Conservation (phyloP, 2,329 filamentous ascomycete species). For the Pleoardoris graminearum region DNA sequence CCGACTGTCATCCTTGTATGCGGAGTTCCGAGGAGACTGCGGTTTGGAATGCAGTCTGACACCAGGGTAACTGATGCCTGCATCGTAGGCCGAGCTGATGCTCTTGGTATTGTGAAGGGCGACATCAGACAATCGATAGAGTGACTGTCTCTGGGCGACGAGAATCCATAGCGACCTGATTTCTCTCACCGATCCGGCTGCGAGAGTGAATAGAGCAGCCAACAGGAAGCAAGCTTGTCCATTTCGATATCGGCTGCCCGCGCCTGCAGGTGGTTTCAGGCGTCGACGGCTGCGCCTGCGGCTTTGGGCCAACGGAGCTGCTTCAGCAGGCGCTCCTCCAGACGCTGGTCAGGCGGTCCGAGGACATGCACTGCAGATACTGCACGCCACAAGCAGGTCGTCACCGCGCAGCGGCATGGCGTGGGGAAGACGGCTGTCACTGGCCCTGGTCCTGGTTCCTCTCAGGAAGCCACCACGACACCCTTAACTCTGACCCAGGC, state of each 20-base stretch:
- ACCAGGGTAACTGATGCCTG: not conserved
- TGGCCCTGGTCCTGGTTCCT: not conserved
- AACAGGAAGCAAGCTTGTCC: constrained; percentile 12
- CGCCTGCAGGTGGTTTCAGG: constrained; percentile 22
- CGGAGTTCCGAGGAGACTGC: not conserved
- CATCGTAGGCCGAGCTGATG: constrained; percentile 8
- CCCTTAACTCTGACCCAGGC: constrained; percentile 7
- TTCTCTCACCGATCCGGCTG: constrained; percentile 27
- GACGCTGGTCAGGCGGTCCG: not conserved
- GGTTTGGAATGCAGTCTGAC: constrained; percentile 2
- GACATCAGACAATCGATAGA: constrained; percentile 16
- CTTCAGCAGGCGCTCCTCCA: constrained; percentile 3
- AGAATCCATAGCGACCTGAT: not conserved
- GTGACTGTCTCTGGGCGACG: constrained; percentile 16
- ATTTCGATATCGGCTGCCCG: constrained; percentile 16
- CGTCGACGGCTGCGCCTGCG: constrained; percentile 10
- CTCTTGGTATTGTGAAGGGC: constrained; percentile 10
- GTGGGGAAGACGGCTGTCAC: constrained; percentile 9
- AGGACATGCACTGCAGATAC: not conserved
- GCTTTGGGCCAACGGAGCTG: constrained; percentile 12
- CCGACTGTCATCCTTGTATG: not conserved
- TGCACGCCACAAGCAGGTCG: constrained; percentile 5
- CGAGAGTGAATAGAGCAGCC: constrained; percentile 12
- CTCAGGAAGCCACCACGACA: not conserved
- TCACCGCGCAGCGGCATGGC: constrained; percentile 8